Base-by-base conservation (phyloP, 2,329 filamentous ascomycete genomes). In the Lachnellula cervina region DNA sequence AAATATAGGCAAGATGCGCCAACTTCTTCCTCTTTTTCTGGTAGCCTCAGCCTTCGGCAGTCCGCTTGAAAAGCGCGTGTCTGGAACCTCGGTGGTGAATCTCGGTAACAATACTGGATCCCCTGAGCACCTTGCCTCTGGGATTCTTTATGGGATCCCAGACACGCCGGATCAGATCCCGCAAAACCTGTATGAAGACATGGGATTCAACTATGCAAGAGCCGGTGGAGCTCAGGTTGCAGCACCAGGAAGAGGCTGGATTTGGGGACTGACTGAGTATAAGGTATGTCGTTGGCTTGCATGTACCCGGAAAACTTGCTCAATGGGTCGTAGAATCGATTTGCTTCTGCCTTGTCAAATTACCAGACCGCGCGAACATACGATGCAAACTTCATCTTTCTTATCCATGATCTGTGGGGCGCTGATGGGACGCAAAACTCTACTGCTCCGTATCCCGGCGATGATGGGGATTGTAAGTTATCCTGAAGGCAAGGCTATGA, bases 351-450 rank as follows among this genome's bases (percentile, higher is more conserved):
- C 2, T 60, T 77, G 5, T 73, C 70, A 21, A 78, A 80, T 56
- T 80, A 79, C 61, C 55, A 66, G 2, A 76, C 74, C 1, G 68
- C 72, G 1, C 69, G 73, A 40, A 70, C 76, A 45, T 71, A 76
- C 23, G 71, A 69, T 5, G 77, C 70, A 4, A 60, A 66, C 5
- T 79, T 79, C 44, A 76, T 77, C 47, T 64, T 77, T n/a, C 67
- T 79, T 0, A 69, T 72, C 0, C 75, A 76, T 53, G 76, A 77
- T 51, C 57, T 76, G 4, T 80, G 76, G 76, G 77, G 77, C 7
- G 73, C 76, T 0, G 76, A 80, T 59, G 71, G 73, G n/a, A 64
- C 69, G 5, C 73, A 74, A 25, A 64, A 67, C 1, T 70, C 70
- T 1, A 65, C 68, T 0, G 67, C 69, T 25, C 58, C 61, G 0